These are phyloP conservation scores for Physcomitrium patens DNA, from an alignment of 225 moss, liverwort and hornwort species.

Conservation along the genomic window DNA sequence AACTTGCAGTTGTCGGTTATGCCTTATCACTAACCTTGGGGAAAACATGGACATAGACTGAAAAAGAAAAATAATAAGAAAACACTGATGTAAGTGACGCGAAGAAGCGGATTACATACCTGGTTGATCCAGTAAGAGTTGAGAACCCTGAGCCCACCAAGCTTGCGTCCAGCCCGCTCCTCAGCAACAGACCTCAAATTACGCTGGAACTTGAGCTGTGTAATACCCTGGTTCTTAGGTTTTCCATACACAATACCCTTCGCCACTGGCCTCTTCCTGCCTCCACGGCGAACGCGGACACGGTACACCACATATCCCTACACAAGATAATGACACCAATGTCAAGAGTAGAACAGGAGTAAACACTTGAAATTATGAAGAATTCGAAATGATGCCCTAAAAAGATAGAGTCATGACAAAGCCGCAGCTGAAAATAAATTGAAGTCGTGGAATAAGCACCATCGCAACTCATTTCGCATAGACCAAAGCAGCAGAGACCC, in stretches of 20 bases:
- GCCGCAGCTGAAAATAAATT: not conserved
- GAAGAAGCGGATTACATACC: constrained; percentile 27
- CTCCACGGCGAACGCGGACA: constrained; percentile 86
- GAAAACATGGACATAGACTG: too few relatives aligned
- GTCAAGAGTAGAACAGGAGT: not conserved
- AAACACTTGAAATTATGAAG: not conserved
- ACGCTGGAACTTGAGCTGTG: constrained; percentile 86
- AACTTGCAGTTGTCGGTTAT: too few relatives aligned
- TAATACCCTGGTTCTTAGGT: constrained; percentile 97
- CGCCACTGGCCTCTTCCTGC: constrained; percentile 87
- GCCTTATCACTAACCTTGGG: too few relatives aligned
- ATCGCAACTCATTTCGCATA: not conserved
- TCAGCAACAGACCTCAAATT: constrained; percentile 88
- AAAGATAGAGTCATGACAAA: not conserved
- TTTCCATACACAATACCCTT: constrained; percentile 96
- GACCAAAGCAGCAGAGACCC: not conserved
- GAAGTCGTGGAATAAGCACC: too few relatives aligned
- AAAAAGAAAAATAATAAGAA: too few relatives aligned
- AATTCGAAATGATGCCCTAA: not conserved
- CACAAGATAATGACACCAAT: not conserved
- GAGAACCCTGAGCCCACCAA: constrained; percentile 80
- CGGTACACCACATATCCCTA: constrained; percentile 91
- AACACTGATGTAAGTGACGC: too few relatives aligned
- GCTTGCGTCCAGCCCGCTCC: constrained; percentile 91
- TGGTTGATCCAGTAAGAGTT: constrained; percentile 95